Conservation (phyloP, 169 alveolate genomes). For the Miamiensis avidus region DNA sequence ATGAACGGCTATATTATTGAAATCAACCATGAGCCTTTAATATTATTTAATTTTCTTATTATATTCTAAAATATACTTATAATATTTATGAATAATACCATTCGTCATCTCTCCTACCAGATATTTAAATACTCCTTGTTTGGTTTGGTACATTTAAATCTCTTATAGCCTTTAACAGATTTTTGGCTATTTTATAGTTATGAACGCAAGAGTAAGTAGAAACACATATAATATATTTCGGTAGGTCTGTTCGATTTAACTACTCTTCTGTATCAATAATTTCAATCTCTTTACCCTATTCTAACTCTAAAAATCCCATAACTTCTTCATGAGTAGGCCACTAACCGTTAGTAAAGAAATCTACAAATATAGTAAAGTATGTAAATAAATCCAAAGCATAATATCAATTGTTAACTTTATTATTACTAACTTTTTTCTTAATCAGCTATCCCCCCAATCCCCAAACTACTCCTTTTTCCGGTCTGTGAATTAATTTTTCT, state of each 20-base stretch:
- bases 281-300: conserved; percentile 14
- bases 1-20: conserved; percentile 29
- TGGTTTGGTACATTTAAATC: conserved; percentile 9
- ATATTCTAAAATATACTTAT: no score
- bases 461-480: conserved; percentile 52
- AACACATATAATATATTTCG: conserved; percentile 1
- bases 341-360: conserved; percentile 18
- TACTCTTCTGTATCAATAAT: conserved; percentile 9
- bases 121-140: conserved; percentile 1
- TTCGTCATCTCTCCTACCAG: conserved; percentile 48
- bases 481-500: conserved; percentile 44
- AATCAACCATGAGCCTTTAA: conserved; percentile 23
- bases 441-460: conserved; percentile 45
- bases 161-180: conserved; percentile 10
- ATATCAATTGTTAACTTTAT: neutral
- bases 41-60: neutral
- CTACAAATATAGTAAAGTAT: neutral
- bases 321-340: conserved; percentile 19
- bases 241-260: conserved; percentile 13
- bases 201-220: conserved; percentile 23
- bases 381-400: neutral
- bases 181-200: conserved; percentile 24
- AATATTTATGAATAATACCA: conserved; percentile 3
- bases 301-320: conserved; percentile 19
- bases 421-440: conserved; percentile 9